These are phyloP conservation scores for Solanum appendiculatum DNA, from an alignment of 257 asterid species.

Conservation along the genomic window DNA sequence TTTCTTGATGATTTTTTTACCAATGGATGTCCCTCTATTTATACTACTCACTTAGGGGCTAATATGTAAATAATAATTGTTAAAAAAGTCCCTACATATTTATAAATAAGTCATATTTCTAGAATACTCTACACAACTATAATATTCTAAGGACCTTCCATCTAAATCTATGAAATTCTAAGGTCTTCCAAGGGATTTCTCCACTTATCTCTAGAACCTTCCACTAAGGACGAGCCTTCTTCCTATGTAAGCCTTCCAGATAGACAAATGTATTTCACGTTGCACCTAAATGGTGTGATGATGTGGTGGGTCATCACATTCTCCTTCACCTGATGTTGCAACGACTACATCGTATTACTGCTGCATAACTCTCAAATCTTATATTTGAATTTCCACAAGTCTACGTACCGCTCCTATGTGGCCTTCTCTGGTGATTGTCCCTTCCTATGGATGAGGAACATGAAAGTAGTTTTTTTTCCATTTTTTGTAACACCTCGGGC, in stretches of 20 bases:
- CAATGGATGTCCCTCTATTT: background rate
- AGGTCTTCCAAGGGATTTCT: background rate
- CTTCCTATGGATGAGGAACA: too few species aligned
- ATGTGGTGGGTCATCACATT: background rate
- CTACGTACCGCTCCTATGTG: too few species aligned
- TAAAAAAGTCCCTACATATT: background rate
- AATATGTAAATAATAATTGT: too few species aligned
- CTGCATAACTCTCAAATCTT: too few species aligned
- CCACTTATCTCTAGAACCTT: background rate
- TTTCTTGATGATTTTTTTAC: background rate
- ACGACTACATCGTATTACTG: too few species aligned
- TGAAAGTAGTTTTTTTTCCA: too few species aligned
- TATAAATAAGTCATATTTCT: background rate
- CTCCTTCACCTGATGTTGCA: too few species aligned
- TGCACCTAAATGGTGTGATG: background rate
- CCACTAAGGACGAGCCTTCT: background rate
- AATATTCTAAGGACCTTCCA: background rate
- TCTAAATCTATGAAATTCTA: background rate
- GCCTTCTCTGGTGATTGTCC: too few species aligned
- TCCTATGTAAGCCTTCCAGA: background rate
- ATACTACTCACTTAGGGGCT: background rate
- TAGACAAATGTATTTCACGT: background rate
- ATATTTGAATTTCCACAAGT: too few species aligned
- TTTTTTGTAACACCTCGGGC: too few species aligned
- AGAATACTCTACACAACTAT: background rate